A percentile compares a stretch with the other conserved stretches of the same genome.
Evolutionary conservation across 495 filamentous ascomycete species (phyloP).

Genomic region (Aspergillus homomorphus): DNA sequence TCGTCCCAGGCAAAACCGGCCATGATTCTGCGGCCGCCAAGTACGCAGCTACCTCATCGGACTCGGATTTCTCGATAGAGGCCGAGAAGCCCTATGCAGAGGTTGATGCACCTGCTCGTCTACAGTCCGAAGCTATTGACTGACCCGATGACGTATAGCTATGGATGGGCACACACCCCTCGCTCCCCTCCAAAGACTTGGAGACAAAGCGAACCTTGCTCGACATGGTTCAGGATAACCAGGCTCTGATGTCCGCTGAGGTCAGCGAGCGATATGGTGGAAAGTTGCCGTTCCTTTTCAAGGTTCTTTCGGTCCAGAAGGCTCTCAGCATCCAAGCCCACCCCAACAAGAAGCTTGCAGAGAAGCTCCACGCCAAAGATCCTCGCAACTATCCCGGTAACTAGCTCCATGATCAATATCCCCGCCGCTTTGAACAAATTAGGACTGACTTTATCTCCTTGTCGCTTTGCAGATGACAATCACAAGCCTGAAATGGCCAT

Average conservation of each 20-base stretch:
- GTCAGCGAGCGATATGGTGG: slow-evolving; percentile 68
- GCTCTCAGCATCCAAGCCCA: slow-evolving; percentile 96
- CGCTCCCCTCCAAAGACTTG: slow-evolving; percentile 87
- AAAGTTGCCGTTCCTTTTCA: slow-evolving; percentile 94
- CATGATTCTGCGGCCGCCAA: slow-evolving; percentile 69
- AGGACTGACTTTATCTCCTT: neutral
- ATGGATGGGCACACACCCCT: slow-evolving; percentile 99
- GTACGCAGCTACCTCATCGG: slow-evolving; percentile 74
- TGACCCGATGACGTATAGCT: slow-evolving; percentile 51
- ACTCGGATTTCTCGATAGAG: slow-evolving; percentile 68
- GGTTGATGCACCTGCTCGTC: slow-evolving; percentile 44
- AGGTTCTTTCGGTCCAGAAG: slow-evolving; percentile 90
- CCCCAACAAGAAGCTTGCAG: slow-evolving; percentile 95
- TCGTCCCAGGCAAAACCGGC: slow-evolving; percentile 63
- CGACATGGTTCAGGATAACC: slow-evolving; percentile 86
- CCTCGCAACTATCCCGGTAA: slow-evolving; percentile 86
- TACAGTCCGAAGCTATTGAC: slow-evolving; percentile 11
- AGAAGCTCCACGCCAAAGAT: slow-evolving; percentile 79
- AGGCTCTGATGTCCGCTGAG: slow-evolving; percentile 68
- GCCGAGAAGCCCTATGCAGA: slow-evolving; percentile 81
- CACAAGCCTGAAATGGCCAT: slow-evolving; percentile 99
- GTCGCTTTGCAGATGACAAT: slow-evolving; percentile 70
- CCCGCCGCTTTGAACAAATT: neutral
- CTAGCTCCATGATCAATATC: neutral
- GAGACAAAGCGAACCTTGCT: slow-evolving; percentile 81